Conservation (phyloP, 257 asterid species). For the Solanum pimpinellifolium region DNA sequence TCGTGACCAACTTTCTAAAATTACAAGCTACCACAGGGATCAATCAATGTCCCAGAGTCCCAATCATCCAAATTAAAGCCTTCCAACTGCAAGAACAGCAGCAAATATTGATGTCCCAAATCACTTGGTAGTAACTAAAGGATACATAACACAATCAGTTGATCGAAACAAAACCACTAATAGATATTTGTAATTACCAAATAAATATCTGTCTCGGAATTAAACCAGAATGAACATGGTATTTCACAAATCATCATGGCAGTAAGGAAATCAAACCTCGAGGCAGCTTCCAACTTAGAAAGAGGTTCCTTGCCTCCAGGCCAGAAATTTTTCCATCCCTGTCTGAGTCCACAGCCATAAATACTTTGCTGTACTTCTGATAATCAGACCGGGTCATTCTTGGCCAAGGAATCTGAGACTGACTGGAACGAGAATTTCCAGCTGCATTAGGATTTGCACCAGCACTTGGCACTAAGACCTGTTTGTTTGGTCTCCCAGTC, state of each 20-base stretch:
- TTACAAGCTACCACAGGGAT: background rate
- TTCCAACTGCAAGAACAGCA: background rate
- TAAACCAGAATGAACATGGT: background rate
- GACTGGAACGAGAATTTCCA: constrained; percentile 24
- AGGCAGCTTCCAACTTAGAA: constrained; percentile 94
- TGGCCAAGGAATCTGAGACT: constrained; percentile 78
- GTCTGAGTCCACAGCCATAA: constrained; percentile 86
- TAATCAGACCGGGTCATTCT: constrained; percentile 72
- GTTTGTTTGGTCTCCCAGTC: constrained; percentile 41
- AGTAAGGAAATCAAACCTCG: constrained; percentile 36
- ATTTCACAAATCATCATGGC: background rate
- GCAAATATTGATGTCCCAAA: background rate
- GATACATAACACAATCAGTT: background rate
- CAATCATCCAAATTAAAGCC: background rate
- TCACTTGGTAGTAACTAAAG: background rate
- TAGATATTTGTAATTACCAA: constrained; percentile 36
- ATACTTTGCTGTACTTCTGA: constrained; percentile 81
- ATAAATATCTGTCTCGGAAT: constrained; percentile 60
- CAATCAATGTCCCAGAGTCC: background rate
- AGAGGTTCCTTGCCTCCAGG: constrained; percentile 86
- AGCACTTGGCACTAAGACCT: constrained; percentile 29
- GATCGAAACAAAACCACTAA: background rate
- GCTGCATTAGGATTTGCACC: constrained; percentile 36
- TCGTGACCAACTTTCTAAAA: background rate
- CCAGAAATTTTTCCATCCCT: constrained; percentile 92